Base-by-base conservation (phyloP, 2,329 filamentous ascomycete species). In the Ophiostoma piceae region DNA sequence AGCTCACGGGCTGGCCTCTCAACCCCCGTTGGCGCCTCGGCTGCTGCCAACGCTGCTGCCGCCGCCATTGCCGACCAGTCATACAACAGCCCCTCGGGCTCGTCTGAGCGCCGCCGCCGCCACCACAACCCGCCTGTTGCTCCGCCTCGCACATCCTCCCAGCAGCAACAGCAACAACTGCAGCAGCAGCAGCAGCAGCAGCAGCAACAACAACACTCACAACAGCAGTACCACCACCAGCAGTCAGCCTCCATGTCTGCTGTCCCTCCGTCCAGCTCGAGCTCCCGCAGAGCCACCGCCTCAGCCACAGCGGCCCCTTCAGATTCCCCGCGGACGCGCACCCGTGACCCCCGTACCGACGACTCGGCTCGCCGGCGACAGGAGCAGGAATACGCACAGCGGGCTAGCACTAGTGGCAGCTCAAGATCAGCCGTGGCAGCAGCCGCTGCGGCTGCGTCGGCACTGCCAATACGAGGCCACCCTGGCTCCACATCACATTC, bases 91-190 rank as follows among this genome's bases (percentile, higher is more conserved):
- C n/a, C 70, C 35, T 70, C 80, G 37, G 75, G 82, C 26, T 76
- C 81, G 70, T 80, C 83, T 72, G 84, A 85, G 75, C 82, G 84
- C 76, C 82, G 83, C 80, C 85, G 80, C 79, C 86, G 83, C 79
- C 69, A 32, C 2, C 16, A 82, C 79, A 87, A 85, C 81, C 87
- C 90, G 68, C 90, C 91, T 32, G 84, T 92, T 74, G 89, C 90
- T 69, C 93, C 91, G 66, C 91, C 92, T 47, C 87, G 93, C 76
- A 94, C 91, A 8, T 96, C 93, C 16, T 95, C 92, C 62, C 76
- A 69, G 51, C 54, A 57, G 19, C n/a, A 39, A n/a, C 69, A 67
- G 65, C 69, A 64, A 22, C 65, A 43, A 5, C 67, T 68, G 26
- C 69, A 71, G 16, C 69, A 69, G 11, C 70, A 68, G n/a, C 64